A percentile compares a stretch with the other conserved stretches of the same genome.
These are phyloP conservation scores for Ustilago xerochloae DNA, from an alignment of 1,284 basidiomycete species.

Conservation along the genomic window DNA sequence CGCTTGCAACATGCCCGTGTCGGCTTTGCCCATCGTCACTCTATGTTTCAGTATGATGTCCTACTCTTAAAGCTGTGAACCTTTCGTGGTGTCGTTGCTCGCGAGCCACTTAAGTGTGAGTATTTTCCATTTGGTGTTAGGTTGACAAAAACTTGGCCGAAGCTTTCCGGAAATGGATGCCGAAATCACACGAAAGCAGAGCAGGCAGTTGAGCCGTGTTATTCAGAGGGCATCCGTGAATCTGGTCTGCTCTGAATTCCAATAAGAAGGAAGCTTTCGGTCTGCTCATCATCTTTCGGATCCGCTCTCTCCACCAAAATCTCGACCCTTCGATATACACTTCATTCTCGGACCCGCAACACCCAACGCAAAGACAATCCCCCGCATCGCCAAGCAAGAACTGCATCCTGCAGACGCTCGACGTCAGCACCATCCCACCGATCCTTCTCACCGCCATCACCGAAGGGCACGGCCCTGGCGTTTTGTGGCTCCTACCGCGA, in stretches of 20 bases:
- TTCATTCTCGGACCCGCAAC: slow-evolving; percentile 39
- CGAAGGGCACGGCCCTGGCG: slow-evolving; percentile 15
- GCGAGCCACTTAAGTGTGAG: no score
- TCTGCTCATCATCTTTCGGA: slow-evolving; percentile 40
- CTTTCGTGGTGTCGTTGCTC: no score
- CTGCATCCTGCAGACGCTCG: slow-evolving; percentile 7
- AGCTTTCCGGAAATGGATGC: no score
- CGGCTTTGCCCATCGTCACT: no score
- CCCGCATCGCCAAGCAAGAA: slow-evolving; percentile 2
- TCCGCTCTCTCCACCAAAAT: slow-evolving; percentile 30
- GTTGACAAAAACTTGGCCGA: no score
- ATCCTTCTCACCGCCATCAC: not conserved
- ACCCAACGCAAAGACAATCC: slow-evolving; percentile 14
- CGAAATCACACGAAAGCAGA: no score
- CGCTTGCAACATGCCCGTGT: no score
- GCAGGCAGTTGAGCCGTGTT: no score
- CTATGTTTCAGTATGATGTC: no score
- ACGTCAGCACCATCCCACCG: slow-evolving; percentile 5
- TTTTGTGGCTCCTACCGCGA: slow-evolving; percentile 1
- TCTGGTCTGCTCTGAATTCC: slow-evolving; percentile 1
- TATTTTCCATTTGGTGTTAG: no score
- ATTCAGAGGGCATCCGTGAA: no score
- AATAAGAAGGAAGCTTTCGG: slow-evolving; percentile 12
- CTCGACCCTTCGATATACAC: slow-evolving; percentile 15
- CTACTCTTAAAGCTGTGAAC: no score